phyloP scores from a whole-genome alignment of 176 grass and related monocot genomes.

The Thalia dealbata region DNA sequence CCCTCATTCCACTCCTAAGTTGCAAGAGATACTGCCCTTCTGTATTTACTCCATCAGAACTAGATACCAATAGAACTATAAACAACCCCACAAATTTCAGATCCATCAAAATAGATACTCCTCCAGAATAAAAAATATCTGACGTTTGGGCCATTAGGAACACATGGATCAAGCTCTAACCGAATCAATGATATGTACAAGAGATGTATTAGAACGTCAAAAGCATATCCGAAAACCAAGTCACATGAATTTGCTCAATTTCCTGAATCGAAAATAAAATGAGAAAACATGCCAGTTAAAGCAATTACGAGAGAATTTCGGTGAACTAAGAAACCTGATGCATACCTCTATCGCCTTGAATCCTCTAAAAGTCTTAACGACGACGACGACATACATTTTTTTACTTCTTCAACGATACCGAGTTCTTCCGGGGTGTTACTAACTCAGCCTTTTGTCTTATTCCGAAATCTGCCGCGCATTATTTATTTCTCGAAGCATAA shows the following conservation, averaged over 20 bases:
- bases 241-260: not conserved
- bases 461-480: too few species aligned
- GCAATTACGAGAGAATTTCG: not conserved
- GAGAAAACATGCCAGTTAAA: not conserved
- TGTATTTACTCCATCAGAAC: slow-evolving; percentile 36
- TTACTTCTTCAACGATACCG: not conserved
- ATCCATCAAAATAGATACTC: slow-evolving; percentile 6
- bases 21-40: slow-evolving; percentile 66
- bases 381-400: not conserved
- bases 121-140: not conserved
- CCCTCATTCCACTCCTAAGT: slow-evolving; percentile 51
- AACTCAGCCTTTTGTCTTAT: not conserved
- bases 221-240: not conserved
- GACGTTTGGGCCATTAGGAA: not conserved
- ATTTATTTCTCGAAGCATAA: not conserved
- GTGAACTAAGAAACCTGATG: not conserved
- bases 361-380: too few species aligned
- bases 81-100: slow-evolving; percentile 28
- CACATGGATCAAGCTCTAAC: not conserved
- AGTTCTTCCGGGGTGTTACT: not conserved
- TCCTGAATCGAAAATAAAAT: not conserved
- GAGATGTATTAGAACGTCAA: not conserved
- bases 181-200: not conserved
- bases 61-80: slow-evolving; percentile 33
- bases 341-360: not conserved